Evolutionary conservation across 2,329 filamentous ascomycete species (phyloP), one percentile per base, ranked within the genome.

Genomic region (Magnaporthiopsis poae): DNA sequence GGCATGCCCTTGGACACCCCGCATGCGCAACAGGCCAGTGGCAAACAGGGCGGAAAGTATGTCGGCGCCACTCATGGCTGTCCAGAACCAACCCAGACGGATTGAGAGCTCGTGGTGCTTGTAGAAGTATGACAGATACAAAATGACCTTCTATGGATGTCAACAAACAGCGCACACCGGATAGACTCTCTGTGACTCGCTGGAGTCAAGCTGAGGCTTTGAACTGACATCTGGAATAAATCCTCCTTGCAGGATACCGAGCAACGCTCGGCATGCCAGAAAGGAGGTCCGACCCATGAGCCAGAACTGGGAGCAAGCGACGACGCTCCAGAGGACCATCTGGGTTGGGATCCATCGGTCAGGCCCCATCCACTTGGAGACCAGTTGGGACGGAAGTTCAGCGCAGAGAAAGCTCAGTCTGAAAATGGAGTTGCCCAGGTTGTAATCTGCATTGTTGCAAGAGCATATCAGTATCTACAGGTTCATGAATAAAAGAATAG

Each of bases 341-440:
- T 86, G 84, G 65, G 82, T 75, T 0, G 85, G 86, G 64, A 87
- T 86, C 84, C 84, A 87, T 33, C 82, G 79, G 68, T 87, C 84
- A 0, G 83, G 83, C 0, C 82, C 85, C 65, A 85, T 73, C 79
- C 79, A 85, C 72, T 88, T 85, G 67, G 77, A 80, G 59, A 88
- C 76, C 21, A 89, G 76, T 71, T 88, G 85, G 0, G 84, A 87
- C 0, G 86, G 86, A 0, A 89, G 77, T 71, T 88, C 85, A 0
- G 84, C 80, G 25, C 77, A 39, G n/a, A 85, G 75, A 68, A 85
- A 85, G 0, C 76, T 76, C 5, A 82, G 73, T 62, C 78, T 77
- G 71, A 82, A 83, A 33, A 84, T 78, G 0, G 79, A 81, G 69
- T 80, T 80, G 25, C 82, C 81, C 1, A 80, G 73, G 66, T 82